These are phyloP conservation scores for Tillandsia fasciculata DNA, from an alignment of 176 grass and related monocot species.

Conservation along the genomic window DNA sequence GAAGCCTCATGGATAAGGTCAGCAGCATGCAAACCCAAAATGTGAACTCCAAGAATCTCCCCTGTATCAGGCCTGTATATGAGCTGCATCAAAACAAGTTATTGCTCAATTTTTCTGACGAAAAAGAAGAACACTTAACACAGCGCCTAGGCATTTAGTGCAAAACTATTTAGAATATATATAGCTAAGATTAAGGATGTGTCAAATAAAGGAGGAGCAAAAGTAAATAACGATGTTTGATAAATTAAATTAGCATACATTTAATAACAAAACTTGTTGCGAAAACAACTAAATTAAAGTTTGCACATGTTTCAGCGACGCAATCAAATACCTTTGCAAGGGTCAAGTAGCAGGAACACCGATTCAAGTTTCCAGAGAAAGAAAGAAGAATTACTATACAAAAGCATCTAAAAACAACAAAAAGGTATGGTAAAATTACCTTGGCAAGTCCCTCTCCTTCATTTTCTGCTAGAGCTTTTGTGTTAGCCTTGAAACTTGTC, in stretches of 20 bases:
- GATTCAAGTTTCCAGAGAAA: not conserved
- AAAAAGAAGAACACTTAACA: not conserved
- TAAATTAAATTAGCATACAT: not conserved
- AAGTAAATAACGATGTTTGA: not conserved
- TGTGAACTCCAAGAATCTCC: constrained; percentile 94
- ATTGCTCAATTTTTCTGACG: not conserved
- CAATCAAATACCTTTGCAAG: not conserved
- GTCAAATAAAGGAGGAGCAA: not conserved
- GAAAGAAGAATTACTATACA: constrained; percentile 1
- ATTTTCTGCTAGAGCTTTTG: constrained; percentile 96
- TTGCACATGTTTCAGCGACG: no score
- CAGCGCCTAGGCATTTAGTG: no score
- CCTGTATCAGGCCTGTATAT: constrained; percentile 87
- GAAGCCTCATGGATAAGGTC: constrained; percentile 93
- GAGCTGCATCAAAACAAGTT: constrained; percentile 36
- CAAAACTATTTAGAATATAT: no score
- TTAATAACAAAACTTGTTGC: no score
- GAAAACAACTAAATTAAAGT: no score
- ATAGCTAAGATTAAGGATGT: not conserved
- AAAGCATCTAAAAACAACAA: not conserved
- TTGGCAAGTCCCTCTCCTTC: constrained; percentile 96
- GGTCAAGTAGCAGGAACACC: not conserved
- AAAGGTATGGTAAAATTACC: constrained; percentile 24
- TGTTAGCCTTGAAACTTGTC: constrained; percentile 96
- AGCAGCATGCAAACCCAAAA: constrained; percentile 90